phyloP scores from a whole-genome alignment of 2,329 filamentous ascomycete genomes.

The Thielaviopsis populi region DNA sequence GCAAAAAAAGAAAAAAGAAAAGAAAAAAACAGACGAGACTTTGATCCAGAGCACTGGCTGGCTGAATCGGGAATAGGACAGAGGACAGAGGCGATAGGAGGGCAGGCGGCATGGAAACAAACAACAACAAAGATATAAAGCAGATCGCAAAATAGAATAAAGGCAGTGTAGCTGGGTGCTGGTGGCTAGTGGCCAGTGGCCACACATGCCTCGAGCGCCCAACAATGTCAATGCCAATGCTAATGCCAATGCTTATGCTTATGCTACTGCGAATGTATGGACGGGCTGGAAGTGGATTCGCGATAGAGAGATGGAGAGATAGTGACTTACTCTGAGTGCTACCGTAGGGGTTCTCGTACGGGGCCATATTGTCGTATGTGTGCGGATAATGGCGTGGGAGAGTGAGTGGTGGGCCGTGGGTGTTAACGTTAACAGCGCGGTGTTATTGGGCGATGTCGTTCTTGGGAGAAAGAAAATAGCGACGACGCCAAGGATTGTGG shows the following conservation, averaged over 20 bases:
- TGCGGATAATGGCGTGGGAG: not conserved
- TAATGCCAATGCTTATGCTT: no score
- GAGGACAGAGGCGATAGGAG: no score
- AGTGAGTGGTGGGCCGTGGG: not conserved
- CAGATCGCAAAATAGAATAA: not conserved
- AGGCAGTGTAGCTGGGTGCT: not conserved
- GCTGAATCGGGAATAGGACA: no score
- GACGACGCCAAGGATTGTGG: not conserved
- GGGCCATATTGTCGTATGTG: not conserved
- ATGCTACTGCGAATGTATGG: no score
- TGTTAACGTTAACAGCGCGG: not conserved
- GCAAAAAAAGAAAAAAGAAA: no score
- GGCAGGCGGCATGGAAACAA: not conserved
- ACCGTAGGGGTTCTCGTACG: not conserved
- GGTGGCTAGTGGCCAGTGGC: not conserved
- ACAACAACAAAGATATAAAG: not conserved
- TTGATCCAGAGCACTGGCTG: no score
- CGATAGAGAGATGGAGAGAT: not conserved
- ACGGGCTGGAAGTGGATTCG: not conserved
- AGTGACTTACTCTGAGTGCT: slow-evolving; percentile 1
- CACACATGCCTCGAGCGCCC: not conserved
- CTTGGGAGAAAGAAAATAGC: not conserved
- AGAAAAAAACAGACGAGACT: no score
- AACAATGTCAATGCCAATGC: not conserved
- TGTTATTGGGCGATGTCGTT: not conserved